Conservation (phyloP, 164 flowering plant species). For the Vitis vinifera region ASM3070453v1 NC_081816.1:6014001-6014500, state of each 20-base stretch:
- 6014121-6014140: too few relatives aligned
- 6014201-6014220: slow-evolving; percentile 19
- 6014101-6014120: too few relatives aligned
- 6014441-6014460: slow-evolving; percentile 70
- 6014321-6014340: slow-evolving; percentile 94
- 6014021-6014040: too few relatives aligned
- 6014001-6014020: too few relatives aligned
- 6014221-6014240: slow-evolving; percentile 68
- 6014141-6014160: not conserved
- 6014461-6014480: slow-evolving; percentile 80
- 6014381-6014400: slow-evolving; percentile 64
- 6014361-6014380: slow-evolving; percentile 44
- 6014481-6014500: slow-evolving; percentile 55
- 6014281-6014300: slow-evolving; percentile 90
- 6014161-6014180: slow-evolving; percentile 9
- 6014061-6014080: too few relatives aligned
- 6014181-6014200: slow-evolving; percentile 56
- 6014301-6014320: slow-evolving; percentile 52
- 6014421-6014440: slow-evolving; percentile 70
- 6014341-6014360: slow-evolving; percentile 68
- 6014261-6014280: slow-evolving; percentile 52
- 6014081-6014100: too few relatives aligned
- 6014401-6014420: slow-evolving; percentile 68
- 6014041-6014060: too few relatives aligned
- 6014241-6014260: slow-evolving; percentile 59